phyloP scores from a whole-genome alignment of 2,329 filamentous ascomycete species.

The Cladosporium sp. region DNA sequence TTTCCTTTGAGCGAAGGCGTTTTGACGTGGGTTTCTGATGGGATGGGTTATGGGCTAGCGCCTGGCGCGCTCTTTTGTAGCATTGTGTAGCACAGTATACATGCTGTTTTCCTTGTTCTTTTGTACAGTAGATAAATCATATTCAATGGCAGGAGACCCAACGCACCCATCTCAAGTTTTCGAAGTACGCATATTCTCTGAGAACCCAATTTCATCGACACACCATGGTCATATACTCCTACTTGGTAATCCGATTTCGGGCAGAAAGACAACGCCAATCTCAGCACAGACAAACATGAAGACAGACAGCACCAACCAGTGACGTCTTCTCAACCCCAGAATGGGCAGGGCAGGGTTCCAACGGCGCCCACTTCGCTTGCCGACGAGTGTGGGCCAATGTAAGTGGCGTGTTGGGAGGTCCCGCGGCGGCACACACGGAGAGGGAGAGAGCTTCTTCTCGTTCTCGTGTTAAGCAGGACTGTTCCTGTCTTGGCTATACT shows the following conservation, averaged over 20 bases:
- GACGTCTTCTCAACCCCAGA: neutral
- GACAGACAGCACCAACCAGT: too few relatives aligned
- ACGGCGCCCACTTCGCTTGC: neutral
- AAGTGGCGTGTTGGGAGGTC: neutral
- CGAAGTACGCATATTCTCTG: too few relatives aligned
- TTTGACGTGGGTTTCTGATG: too few relatives aligned
- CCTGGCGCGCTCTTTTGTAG: conserved; percentile 1
- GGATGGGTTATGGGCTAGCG: neutral
- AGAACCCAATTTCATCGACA: too few relatives aligned
- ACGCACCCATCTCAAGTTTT: too few relatives aligned
- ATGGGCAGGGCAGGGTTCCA: conserved; percentile 1
- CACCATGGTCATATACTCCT: too few relatives aligned
- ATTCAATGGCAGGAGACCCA: neutral
- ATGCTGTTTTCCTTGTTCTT: neutral
- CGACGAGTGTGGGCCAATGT: neutral
- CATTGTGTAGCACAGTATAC: neutral
- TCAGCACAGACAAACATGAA: too few relatives aligned
- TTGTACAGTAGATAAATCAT: neutral
- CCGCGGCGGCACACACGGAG: neutral
- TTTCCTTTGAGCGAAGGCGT: conserved; percentile 10
- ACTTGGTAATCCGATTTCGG: too few relatives aligned
- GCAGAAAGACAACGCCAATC: too few relatives aligned
- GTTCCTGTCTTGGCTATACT: neutral
- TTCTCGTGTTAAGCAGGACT: neutral
- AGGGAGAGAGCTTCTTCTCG: neutral